A percentile compares a stretch with the other conserved stretches of the same genome.
These are phyloP conservation scores for Corynascus novoguineensis DNA, from an alignment of 495 filamentous ascomycete genomes.

Conservation along the genomic window DNA sequence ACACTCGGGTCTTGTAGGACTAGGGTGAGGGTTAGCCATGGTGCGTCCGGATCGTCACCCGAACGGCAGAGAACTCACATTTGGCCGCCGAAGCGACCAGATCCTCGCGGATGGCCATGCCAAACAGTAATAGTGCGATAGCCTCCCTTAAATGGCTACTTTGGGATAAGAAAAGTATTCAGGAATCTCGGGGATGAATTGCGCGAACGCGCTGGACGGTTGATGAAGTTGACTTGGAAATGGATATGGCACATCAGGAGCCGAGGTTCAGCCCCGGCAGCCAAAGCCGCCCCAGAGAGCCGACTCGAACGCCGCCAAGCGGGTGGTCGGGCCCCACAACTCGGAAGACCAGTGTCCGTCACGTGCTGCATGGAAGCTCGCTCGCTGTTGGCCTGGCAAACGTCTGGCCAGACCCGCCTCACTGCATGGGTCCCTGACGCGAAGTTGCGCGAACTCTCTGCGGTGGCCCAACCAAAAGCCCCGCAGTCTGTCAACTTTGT, in stretches of 20 bases:
- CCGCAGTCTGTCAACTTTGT: slow-evolving; percentile 22
- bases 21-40: slow-evolving; percentile 32
- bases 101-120: slow-evolving; percentile 79
- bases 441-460: not conserved
- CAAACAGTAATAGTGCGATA: slow-evolving; percentile 11
- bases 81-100: slow-evolving; percentile 67
- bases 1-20: slow-evolving; percentile 93
- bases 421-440: slow-evolving; percentile 3
- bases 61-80: slow-evolving; percentile 39
- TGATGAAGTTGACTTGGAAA: slow-evolving; percentile 14
- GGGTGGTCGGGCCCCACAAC: slow-evolving; percentile 9
- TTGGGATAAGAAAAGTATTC: not conserved
- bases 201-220: not conserved
- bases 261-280: slow-evolving; percentile 19
- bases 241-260: slow-evolving; percentile 18
- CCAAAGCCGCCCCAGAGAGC: not conserved
- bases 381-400: not conserved
- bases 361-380: not conserved
- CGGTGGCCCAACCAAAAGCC: not conserved
- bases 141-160: not conserved
- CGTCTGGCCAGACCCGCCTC: not conserved
- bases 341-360: slow-evolving; percentile 1
- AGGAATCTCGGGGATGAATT: not conserved
- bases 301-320: slow-evolving; percentile 1
- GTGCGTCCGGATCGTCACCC: not conserved